Evolutionary conservation across 805 yeast genomes (phyloP).

Genomic region (Saturnispora hagleri): DNA sequence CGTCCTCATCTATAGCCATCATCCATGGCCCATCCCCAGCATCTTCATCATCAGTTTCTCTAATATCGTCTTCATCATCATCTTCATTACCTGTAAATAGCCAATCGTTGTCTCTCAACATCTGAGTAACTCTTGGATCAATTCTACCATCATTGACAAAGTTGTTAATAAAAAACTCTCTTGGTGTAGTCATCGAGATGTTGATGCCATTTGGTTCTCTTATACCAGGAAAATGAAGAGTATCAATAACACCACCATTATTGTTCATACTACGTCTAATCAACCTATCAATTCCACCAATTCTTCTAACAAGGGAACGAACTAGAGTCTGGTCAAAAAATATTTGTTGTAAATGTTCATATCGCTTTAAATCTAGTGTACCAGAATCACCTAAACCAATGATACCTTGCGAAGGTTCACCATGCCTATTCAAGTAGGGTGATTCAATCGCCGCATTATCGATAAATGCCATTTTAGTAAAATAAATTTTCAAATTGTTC

Average conservation of each 20-base stretch:
- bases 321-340: constrained; percentile 45
- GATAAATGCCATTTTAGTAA: constrained; percentile 7
- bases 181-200: constrained; percentile 15
- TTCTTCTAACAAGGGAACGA: constrained; percentile 11
- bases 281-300: constrained; percentile 2
- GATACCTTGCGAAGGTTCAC: constrained; percentile 56
- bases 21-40: constrained; percentile 13
- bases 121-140: constrained; percentile 6
- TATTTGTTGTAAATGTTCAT: constrained; percentile 43
- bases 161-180: constrained; percentile 1
- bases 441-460: constrained; percentile 34
- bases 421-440: constrained; percentile 68
- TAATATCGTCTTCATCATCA: constrained; percentile 14
- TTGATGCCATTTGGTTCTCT: constrained; percentile 18
- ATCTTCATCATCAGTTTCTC: constrained; percentile 10
- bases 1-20: constrained; percentile 11
- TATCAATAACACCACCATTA: constrained; percentile 8
- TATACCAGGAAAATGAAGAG: constrained; percentile 19
- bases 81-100: constrained; percentile 14
- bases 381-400: constrained; percentile 49
- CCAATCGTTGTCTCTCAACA: constrained; percentile 6
- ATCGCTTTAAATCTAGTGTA: constrained; percentile 42
- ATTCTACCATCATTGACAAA: constrained; percentile 2
- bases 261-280: constrained; percentile 4
- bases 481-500: constrained; percentile 14